Evolutionary conservation across 2,329 filamentous ascomycete genomes (phyloP), one percentile per base, ranked within the genome.

Genomic region (Gliomastix tumulicola): DNA sequence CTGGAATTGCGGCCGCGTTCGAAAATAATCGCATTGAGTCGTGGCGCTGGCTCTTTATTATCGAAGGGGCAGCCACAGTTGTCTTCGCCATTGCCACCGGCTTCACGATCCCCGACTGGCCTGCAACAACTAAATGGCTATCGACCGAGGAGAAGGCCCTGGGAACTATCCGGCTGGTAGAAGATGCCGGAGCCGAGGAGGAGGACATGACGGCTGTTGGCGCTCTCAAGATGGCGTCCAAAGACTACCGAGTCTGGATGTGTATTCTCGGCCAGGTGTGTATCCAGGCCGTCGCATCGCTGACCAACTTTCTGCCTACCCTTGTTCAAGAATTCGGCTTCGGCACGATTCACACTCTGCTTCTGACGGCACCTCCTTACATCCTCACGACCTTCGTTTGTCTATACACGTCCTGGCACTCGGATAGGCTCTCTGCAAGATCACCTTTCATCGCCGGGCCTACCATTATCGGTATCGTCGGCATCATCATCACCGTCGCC

Each of bases 51-150:
- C 44, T 55, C 2, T 53, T 51, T 30, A 79, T 86, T 37, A 78
- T 86, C 25, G 81, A 87, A 54, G 82, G 82, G 16, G 64, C 68
- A 11, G 68, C 82, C 40, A 86, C 82, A 2, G 60, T 86, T 18
- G 62, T 61, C 6, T 65, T 86, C 20, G 80, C 82, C 10, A 52
- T 76, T 7, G 46, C 54, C 2, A 66, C 77, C 3, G 69, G 68
- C 50, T 76, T 45, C 46, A 57, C 85, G 19, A 62, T 87, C 42
- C 50, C 49, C 18, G 43, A 50, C 31, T 68, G 25, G 57, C 69
- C 50, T 4, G 62, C 63, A 20, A 70, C 69, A 4, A 52, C 65
- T 5, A 54, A 54, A 8, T 51, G 49, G 18, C 51, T 73, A 13
- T 54, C 58, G 7, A 62, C 65, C 4, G 60, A 65, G 33, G 66